Evolutionary conservation across 257 asterid species (phyloP).

Genomic region (Linaria vulgaris): DNA sequence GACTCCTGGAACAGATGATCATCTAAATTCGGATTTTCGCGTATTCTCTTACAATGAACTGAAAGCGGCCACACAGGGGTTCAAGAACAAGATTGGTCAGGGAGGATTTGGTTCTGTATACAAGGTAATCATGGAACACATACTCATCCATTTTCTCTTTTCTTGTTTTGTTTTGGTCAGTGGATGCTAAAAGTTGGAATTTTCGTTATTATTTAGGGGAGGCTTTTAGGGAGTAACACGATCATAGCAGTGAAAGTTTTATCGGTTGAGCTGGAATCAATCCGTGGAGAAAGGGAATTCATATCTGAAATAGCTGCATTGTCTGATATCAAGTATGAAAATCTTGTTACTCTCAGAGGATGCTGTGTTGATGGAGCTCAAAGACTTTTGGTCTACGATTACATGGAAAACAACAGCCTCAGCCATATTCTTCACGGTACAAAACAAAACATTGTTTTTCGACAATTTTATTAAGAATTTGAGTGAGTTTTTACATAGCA

Average conservation of each 20-base stretch:
- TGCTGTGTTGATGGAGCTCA: slow-evolving; percentile 66
- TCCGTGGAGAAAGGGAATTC: slow-evolving; percentile 78
- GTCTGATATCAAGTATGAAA: slow-evolving; percentile 59
- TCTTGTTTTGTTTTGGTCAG: neutral
- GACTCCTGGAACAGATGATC: slow-evolving; percentile 34
- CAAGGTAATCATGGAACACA: slow-evolving; percentile 40
- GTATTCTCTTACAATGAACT: slow-evolving; percentile 55
- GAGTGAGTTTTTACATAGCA: neutral
- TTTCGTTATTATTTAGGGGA: slow-evolving; percentile 41
- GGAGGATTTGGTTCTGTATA: slow-evolving; percentile 75
- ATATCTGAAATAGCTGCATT: slow-evolving; percentile 67
- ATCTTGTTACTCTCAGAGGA: slow-evolving; percentile 64
- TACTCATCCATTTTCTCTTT: neutral
- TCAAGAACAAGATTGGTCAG: slow-evolving; percentile 67
- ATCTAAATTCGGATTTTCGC: slow-evolving; percentile 31
- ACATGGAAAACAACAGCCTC: slow-evolving; percentile 74
- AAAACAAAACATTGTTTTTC: neutral
- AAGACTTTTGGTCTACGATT: slow-evolving; percentile 62
- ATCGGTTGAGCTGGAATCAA: slow-evolving; percentile 53
- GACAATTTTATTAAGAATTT: neutral
- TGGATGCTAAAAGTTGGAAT: slow-evolving; percentile 15
- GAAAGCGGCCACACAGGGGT: slow-evolving; percentile 60
- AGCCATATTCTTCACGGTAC: slow-evolving; percentile 58
- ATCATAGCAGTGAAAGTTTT: slow-evolving; percentile 67
- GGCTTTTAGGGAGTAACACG: slow-evolving; percentile 46